A percentile compares a stretch with the other conserved stretches of the same genome.
These are phyloP conservation scores for Tuber aestivum DNA, from an alignment of 495 filamentous ascomycete species.

Conservation along the genomic window DNA sequence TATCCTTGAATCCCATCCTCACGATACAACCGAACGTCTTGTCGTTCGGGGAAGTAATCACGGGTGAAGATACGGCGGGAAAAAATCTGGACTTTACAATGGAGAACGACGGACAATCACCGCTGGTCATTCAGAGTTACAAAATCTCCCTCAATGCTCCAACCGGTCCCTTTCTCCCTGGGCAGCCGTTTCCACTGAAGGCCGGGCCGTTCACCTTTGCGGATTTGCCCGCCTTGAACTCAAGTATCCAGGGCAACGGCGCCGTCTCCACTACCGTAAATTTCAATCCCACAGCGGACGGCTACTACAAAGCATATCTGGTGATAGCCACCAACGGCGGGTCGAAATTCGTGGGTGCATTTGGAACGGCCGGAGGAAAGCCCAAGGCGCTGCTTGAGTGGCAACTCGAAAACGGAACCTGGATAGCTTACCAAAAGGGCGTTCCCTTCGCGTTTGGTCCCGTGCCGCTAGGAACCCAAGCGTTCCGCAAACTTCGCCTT, in stretches of 20 bases:
- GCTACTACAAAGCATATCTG: slow-evolving; percentile 42
- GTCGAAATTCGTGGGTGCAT: slow-evolving; percentile 37
- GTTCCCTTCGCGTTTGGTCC: slow-evolving; percentile 44
- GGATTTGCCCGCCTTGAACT: slow-evolving; percentile 32
- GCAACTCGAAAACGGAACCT: slow-evolving; percentile 43
- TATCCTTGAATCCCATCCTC: slow-evolving; percentile 33
- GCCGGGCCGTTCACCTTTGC: slow-evolving; percentile 44
- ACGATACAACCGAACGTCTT: slow-evolving; percentile 38
- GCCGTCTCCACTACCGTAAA: slow-evolving; percentile 33
- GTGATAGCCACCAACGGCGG: slow-evolving; percentile 42
- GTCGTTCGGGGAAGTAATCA: slow-evolving; percentile 40
- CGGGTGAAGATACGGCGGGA: slow-evolving; percentile 21
- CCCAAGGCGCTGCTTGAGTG: slow-evolving; percentile 45
- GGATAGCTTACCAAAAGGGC: slow-evolving; percentile 41
- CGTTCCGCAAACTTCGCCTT: slow-evolving; percentile 43
- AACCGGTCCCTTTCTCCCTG: slow-evolving; percentile 28
- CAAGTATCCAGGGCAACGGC: slow-evolving; percentile 26
- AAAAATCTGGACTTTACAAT: slow-evolving; percentile 32
- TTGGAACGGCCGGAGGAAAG: slow-evolving; percentile 39
- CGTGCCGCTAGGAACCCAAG: slow-evolving; percentile 39
- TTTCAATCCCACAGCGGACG: slow-evolving; percentile 39
- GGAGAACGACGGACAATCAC: slow-evolving; percentile 30
- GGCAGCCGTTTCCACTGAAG: not conserved
- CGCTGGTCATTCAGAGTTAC: slow-evolving; percentile 25
- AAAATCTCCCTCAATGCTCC: slow-evolving; percentile 29